Percentiles rank a stretch among this genome's conserved stretches.
Conservation (phyloP, 1,284 basidiomycete genomes). For the Puccinia triticina region DNA sequence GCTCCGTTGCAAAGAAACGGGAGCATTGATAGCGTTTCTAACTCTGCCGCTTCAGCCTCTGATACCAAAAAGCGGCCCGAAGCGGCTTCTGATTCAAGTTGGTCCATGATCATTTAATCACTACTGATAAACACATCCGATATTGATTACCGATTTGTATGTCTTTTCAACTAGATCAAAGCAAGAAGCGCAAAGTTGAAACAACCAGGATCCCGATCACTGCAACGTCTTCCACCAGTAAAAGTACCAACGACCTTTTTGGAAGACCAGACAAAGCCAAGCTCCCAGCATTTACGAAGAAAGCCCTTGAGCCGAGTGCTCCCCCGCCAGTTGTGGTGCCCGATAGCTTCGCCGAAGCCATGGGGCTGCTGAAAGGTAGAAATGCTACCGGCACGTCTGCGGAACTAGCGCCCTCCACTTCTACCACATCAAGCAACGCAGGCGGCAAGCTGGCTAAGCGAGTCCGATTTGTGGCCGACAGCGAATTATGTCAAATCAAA, state of each 20-base stretch:
- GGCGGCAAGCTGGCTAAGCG: conserved; percentile 27
- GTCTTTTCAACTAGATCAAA: conserved; percentile 4
- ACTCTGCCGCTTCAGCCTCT: not conserved
- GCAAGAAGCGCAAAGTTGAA: conserved; percentile 46
- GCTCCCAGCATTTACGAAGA: conserved; percentile 48
- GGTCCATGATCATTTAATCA: not conserved
- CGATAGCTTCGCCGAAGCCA: conserved; percentile 47
- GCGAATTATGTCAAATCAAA: conserved; percentile 49
- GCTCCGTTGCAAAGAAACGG: conserved; percentile 19
- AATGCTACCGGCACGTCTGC: not conserved
- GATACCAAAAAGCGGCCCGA: conserved; percentile 44
- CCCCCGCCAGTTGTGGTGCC: not conserved
- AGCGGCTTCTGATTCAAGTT: conserved; percentile 38
- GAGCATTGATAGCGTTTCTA: not conserved
- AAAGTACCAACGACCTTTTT: conserved; percentile 36
- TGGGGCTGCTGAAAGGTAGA: conserved; percentile 32
- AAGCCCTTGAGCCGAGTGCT: conserved; percentile 15
- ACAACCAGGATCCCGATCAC: not conserved
- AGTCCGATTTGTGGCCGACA: conserved; percentile 46
- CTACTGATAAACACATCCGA: not conserved
- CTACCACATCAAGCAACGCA: not conserved
- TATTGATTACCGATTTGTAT: not conserved
- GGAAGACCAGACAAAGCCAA: conserved; percentile 44
- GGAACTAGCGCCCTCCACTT: not conserved
- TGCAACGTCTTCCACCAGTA: conserved; percentile 7